phyloP scores from a whole-genome alignment of 2,329 filamentous ascomycete genomes.

The Penicillium sp. region DNA sequence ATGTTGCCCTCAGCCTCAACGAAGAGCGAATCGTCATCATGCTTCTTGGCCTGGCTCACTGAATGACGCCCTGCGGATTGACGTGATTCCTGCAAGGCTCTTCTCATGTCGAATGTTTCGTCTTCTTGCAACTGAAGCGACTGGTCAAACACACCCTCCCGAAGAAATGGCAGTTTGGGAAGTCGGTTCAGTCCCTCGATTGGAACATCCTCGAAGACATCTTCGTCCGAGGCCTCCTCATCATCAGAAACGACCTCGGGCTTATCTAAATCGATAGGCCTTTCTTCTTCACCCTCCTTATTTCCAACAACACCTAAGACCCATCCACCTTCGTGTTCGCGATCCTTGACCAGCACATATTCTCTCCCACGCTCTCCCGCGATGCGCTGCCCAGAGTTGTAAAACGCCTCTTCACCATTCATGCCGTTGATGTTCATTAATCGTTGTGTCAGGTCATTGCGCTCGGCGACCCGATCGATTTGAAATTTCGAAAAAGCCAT shows the following conservation, averaged over 20 bases:
- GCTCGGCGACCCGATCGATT: conserved; percentile 87
- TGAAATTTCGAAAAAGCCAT: conserved; percentile 98
- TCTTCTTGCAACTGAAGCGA: conserved; percentile 32
- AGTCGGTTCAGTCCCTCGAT: conserved; percentile 86
- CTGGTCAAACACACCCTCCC: conserved; percentile 38
- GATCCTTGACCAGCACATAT: conserved; percentile 95
- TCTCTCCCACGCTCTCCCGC: conserved; percentile 81
- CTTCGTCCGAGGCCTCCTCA: conserved; percentile 65
- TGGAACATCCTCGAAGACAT: conserved; percentile 88
- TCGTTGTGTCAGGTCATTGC: conserved; percentile 91
- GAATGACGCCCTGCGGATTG: conserved; percentile 1
- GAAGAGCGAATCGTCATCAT: conserved; percentile 58
- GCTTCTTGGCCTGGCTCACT: neutral
- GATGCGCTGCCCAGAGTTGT: conserved; percentile 58
- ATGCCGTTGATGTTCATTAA: conserved; percentile 94
- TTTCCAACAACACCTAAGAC: conserved; percentile 89
- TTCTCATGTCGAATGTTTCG: conserved; percentile 47
- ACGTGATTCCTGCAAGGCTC: conserved; percentile 49
- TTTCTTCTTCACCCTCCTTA: conserved; percentile 76
- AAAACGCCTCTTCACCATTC: conserved; percentile 72
- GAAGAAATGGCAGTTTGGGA: conserved; percentile 59
- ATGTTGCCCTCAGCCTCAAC: conserved; percentile 50
- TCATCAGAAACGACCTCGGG: conserved; percentile 54
- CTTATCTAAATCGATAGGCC: conserved; percentile 87
- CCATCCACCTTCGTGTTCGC: conserved; percentile 93